Evolutionary conservation across 2,329 filamentous ascomycete genomes (phyloP).

Genomic region (Falciphora oryzae): DNA sequence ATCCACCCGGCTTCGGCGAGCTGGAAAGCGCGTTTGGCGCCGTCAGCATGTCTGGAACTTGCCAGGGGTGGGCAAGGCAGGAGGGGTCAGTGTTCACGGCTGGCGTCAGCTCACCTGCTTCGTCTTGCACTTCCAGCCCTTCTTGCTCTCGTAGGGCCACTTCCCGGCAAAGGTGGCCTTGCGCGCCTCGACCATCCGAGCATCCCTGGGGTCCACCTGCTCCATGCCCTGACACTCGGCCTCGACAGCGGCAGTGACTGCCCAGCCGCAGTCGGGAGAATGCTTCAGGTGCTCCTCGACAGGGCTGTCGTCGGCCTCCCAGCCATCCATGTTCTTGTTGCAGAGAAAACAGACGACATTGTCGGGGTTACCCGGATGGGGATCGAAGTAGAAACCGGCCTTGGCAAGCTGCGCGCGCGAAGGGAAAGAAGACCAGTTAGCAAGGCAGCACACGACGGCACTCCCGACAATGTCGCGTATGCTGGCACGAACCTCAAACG

Average conservation of each 20-base stretch:
- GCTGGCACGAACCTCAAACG: slow-evolving; percentile 50
- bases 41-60: not conserved
- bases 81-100: not conserved
- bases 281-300: slow-evolving; percentile 81
- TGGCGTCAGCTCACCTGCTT: slow-evolving; percentile 62
- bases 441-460: slow-evolving; percentile 12
- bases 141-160: slow-evolving; percentile 88
- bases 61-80: not conserved
- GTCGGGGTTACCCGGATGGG: slow-evolving; percentile 68
- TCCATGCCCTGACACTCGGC: slow-evolving; percentile 56
- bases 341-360: slow-evolving; percentile 91
- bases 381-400: slow-evolving; percentile 87
- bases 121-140: slow-evolving; percentile 82
- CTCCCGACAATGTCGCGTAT: slow-evolving; percentile 28
- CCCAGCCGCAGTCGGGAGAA: slow-evolving; percentile 80
- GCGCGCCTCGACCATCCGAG: slow-evolving; percentile 69
- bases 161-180: slow-evolving; percentile 73
- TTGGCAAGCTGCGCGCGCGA: slow-evolving; percentile 61
- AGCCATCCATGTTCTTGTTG: slow-evolving; percentile 77
- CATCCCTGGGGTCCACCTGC: slow-evolving; percentile 67
- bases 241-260: slow-evolving; percentile 61
- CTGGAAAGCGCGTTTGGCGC: slow-evolving; percentile 33
- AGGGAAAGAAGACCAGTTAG: slow-evolving; percentile 12
- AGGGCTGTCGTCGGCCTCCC: slow-evolving; percentile 83
- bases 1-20: slow-evolving; percentile 92